Base-by-base conservation (phyloP, 495 filamentous ascomycete genomes). In the Glarea lozoyensis region DNA sequence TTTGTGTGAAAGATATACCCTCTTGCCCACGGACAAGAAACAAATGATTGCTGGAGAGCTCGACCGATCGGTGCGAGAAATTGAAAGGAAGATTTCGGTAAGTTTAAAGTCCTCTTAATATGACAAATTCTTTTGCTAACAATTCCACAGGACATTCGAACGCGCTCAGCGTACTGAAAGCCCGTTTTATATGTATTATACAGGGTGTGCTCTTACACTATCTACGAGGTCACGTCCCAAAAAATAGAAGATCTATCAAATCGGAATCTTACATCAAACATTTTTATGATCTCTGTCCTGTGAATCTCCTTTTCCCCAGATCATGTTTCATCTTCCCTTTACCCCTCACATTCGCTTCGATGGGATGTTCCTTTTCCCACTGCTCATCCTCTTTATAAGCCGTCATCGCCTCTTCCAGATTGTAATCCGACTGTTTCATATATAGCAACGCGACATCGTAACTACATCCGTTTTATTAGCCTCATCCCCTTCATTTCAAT, bases 71-170 rank as follows among this genome's bases (percentile, higher is more conserved):
- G 84, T 94, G 20, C 67, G 86, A 41, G 89, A 95, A 60, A 88
- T 96, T 47, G 89, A 95, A 72, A 76, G 89, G 42, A 96, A 96
- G 70, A 88, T 96, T 60, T 88, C 84, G 60, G 88, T 88, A 68
- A 66, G 79, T 62, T 22, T 58, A 41, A 21, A n/a, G n/a, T n/a
- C n/a, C n/a, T n/a, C n/a, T n/a, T n/a, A n/a, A n/a, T n/a, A n/a
- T n/a, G n/a, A n/a, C n/a, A n/a, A 37, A 29, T 63, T 15, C 23
- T 20, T 32, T 30, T 36, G 20, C 41, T 51, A 52, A 53, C 37
- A 2, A 29, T 30, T 2, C 18, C 42, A 65, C 53, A 89, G 85
- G 86, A 93, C 58, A 88, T 93, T 72, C 79, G 86, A 44, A 92
- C 87, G 37, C 65, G 86, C 40, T 88, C 88, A 54, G 87, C 87